phyloP scores from a whole-genome alignment of 768 basidiomycete genomes.

The Coprinellus aureogranulatus region DNA sequence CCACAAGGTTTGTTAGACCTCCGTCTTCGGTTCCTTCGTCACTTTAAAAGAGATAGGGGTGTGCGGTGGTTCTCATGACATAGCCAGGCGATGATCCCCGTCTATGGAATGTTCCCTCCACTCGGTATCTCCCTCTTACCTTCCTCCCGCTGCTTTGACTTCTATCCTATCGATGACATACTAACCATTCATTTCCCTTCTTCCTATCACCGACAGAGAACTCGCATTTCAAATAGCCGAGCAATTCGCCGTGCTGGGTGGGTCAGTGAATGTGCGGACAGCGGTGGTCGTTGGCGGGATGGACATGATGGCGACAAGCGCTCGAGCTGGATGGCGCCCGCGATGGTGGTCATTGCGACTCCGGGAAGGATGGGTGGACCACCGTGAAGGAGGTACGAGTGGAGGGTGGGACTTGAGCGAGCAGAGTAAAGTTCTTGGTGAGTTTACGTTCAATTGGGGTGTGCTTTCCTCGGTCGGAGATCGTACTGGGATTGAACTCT shows the following conservation, averaged over 20 bases:
- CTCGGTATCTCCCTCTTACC: too few relatives aligned
- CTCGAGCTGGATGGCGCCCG: conserved; percentile 81
- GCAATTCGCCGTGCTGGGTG: conserved; percentile 90
- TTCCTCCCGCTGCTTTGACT: too few relatives aligned
- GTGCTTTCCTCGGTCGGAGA: too few relatives aligned
- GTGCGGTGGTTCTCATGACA: too few relatives aligned
- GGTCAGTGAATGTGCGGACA: conserved; percentile 76
- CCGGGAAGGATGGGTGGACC: conserved; percentile 94
- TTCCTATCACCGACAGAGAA: conserved; percentile 53
- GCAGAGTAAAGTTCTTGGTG: conserved; percentile 81
- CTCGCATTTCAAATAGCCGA: conserved; percentile 97
- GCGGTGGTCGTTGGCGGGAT: conserved; percentile 94
- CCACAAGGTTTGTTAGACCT: too few relatives aligned
- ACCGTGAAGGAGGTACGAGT: conserved; percentile 72
- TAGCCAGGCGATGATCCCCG: conserved; percentile 13
- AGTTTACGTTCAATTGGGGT: conserved; percentile 17
- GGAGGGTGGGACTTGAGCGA: conserved; percentile 85
- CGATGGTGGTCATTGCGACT: conserved; percentile 94
- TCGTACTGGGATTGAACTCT: too few relatives aligned
- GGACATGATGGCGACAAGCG: conserved; percentile 96
- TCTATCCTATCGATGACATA: too few relatives aligned
- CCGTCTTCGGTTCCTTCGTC: too few relatives aligned
- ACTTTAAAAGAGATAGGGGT: too few relatives aligned
- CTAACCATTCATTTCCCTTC: too few relatives aligned
- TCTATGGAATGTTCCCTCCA: background rate